Evolutionary conservation across 2,329 filamentous ascomycete species (phyloP), one percentile per base, ranked within the genome.

Genomic region (Talaromyces sp.): DNA sequence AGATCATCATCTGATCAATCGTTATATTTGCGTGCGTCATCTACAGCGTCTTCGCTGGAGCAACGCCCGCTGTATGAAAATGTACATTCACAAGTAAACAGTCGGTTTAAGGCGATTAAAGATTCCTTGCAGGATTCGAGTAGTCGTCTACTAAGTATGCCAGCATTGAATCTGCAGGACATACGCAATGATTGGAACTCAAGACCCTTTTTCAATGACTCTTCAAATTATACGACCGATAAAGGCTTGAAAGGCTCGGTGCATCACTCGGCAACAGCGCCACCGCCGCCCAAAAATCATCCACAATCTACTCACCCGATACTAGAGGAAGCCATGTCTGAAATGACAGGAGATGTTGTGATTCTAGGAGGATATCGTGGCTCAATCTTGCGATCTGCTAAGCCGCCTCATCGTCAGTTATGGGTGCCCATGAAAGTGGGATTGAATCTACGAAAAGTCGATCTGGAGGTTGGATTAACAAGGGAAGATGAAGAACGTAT

Each of bases 351-450:
- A 0, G 93, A 97, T 66, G 70, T 97, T 7, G 90, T 97, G 7
- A 80, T 97, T 27, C 81, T 97, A 67, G 93, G 93, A 17, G 93
- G 93, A 13, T 96, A 97, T 67, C 83, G 93, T 59, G 93, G 93
- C 3, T 96, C 92, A 0, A 82, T 97, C n/a, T 73, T 97, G 27
- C 86, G 92, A 27, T 95, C 91, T 10, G 88, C 90, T 10, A 86
- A 91, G 56, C 83, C 89, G 8, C 88, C 89, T 3, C 85, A 93
- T 65, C 86, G 91, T n/a, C 91, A 96, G 68, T 76, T 96, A 0
- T 97, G 93, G 93, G 90, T 95, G 1, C 92, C 92, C 0, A 87
- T 97, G 66, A 97, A 97, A 72, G 87, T 96, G 24, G 92, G 93
- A 1, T 76, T 97, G 46, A 96, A 96, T 63, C 83, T 97, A 56